phyloP scores from a whole-genome alignment of 495 filamentous ascomycete species.

The Aspergillus coremiiformis region DNA sequence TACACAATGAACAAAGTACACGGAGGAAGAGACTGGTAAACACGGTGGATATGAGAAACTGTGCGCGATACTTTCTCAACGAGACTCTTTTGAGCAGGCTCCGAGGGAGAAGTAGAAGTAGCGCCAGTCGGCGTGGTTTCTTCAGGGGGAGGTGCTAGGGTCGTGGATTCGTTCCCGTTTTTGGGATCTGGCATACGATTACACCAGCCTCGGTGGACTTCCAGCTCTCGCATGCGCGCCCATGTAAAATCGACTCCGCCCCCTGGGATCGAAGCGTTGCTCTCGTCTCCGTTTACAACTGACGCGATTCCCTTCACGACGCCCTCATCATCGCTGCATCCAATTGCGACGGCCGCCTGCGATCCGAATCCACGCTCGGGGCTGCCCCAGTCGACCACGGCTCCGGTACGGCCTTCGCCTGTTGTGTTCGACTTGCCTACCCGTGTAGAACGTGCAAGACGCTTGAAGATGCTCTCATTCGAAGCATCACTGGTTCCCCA shows the following conservation, averaged over 20 bases:
- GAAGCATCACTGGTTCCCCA: conserved; percentile 73
- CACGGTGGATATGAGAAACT: conserved; percentile 51
- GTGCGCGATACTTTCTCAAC: conserved; percentile 40
- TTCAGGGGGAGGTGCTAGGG: conserved; percentile 24
- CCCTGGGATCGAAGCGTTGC: conserved; percentile 52
- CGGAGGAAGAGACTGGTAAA: conserved; percentile 69
- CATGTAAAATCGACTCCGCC: conserved; percentile 83
- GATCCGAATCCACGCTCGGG: conserved; percentile 65
- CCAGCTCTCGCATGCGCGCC: conserved; percentile 80
- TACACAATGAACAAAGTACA: conserved; percentile 87
- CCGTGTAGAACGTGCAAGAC: conserved; percentile 56
- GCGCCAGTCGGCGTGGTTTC: conserved; percentile 14
- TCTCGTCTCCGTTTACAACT: conserved; percentile 60
- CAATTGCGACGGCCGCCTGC: conserved; percentile 62
- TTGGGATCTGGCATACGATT: conserved; percentile 46
- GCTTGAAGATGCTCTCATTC: conserved; percentile 80
- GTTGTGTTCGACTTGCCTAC: conserved; percentile 40
- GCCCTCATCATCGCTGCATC: conserved; percentile 66
- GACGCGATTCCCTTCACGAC: conserved; percentile 63
- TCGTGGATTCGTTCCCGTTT: conserved; percentile 45
- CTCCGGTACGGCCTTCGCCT: conserved; percentile 56
- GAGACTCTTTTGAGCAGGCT: conserved; percentile 22
- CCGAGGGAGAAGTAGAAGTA: conserved; percentile 1
- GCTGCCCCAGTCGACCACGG: conserved; percentile 83
- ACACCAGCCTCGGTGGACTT: conserved; percentile 77